phyloP scores from a whole-genome alignment of 176 grass and related monocot species.

The Eragrostis nindensis region DNA sequence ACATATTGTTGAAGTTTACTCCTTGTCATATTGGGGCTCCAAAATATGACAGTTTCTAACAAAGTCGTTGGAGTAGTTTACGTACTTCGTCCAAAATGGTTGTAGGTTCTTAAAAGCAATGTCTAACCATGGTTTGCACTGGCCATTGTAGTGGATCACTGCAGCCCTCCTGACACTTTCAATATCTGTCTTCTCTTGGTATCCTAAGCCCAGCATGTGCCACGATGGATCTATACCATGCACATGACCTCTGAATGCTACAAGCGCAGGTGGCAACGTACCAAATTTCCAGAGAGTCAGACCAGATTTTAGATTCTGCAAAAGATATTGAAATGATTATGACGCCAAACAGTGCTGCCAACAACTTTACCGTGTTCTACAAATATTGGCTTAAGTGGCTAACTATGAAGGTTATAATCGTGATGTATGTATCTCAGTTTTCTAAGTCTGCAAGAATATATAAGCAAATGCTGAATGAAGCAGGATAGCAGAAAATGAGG shows the following conservation, averaged over 20 bases:
- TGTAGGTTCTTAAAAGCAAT: conserved; percentile 89
- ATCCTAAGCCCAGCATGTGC: conserved; percentile 92
- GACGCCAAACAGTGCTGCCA: neutral
- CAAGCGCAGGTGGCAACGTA: conserved; percentile 81
- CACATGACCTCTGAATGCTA: conserved; percentile 89
- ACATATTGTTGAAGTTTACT: conserved; percentile 38
- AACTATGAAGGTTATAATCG: neutral
- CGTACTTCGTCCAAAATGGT: conserved; percentile 81
- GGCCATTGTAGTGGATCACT: conserved; percentile 89
- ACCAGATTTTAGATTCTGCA: conserved; percentile 89
- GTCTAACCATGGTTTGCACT: conserved; percentile 91
- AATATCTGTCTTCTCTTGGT: conserved; percentile 77
- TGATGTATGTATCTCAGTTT: neutral
- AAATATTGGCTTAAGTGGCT: neutral
- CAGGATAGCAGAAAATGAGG: neutral
- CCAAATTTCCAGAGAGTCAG: conserved; percentile 94
- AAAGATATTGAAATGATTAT: conserved; percentile 38
- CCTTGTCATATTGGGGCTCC: conserved; percentile 54
- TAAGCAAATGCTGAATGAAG: neutral
- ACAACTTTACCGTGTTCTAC: conserved; percentile 26
- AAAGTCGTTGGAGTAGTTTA: conserved; percentile 88
- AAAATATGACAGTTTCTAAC: conserved; percentile 85
- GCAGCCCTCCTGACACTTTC: conserved; percentile 67
- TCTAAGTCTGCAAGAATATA: neutral
- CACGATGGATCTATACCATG: conserved; percentile 78